Evolutionary conservation across 495 filamentous ascomycete genomes (phyloP), one percentile per base, ranked within the genome.

Genomic region (Stereocaulon alpinum): DNA sequence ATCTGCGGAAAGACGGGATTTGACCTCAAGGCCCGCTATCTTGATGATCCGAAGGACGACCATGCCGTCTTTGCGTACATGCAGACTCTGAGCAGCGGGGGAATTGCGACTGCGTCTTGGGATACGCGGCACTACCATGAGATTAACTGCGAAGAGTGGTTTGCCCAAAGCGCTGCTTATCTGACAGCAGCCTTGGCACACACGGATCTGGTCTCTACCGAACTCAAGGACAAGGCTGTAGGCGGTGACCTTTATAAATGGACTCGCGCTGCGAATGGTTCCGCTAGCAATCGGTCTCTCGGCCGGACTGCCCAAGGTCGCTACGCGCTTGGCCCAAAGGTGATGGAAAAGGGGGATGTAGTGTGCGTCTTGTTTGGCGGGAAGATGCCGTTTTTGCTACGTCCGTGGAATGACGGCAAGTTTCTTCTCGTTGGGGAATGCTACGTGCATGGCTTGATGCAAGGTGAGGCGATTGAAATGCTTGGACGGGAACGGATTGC

Each of bases 401-500:
- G 50, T 4, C 50, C 14, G 4, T 17, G 15, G 5, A 44, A 56
- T 32, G 49, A 64, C 34, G 32, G 11, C 32, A 42, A 55, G 49
- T 56, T 40, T 57, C 61, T 59, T 37, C 57, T 68, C 32, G 55
- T 70, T 30, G 68, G 68, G 24, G 67, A 70, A 37, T 67, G 62
- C 50, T 68, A 70, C 48, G 59, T 67, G 41, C 68, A 70, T 48
- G 67, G 67, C 2, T 62, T 70, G 61, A 69, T 70, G 67, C 52
- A 67, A 29, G 67, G 67, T 14, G 60, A 69, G 24, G 63, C 59
- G 14, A 32, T 63, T 41, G 37, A 55, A 43, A 55, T 48, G 44
- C 20, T 20, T n/a, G 14, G 14, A 22, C 44, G 44, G 10, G 1
- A 27, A 48, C n/a, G 24, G 22, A n/a, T 48, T 22, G 20, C 20